Base-by-base conservation (phyloP, 2,329 filamentous ascomycete genomes). In the Botryotinia globosa region DNA sequence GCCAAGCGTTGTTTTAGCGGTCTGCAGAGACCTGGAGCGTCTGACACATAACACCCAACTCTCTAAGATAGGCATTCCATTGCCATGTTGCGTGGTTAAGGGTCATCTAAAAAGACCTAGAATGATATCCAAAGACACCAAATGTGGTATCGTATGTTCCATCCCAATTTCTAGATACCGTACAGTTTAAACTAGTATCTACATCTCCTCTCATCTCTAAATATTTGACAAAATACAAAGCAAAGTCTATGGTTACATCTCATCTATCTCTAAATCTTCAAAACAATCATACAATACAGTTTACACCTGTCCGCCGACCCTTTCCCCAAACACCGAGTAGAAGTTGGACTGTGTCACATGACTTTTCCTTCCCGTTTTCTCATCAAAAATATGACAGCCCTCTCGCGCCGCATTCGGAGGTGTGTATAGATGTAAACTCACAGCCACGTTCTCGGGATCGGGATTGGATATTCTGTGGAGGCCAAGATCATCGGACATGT, bases 401-500 rank as follows among this genome's bases (percentile, higher is more conserved):
- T 89, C 88, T 73, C 88, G 91, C 54, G 93, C 93, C 54, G 95
- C 94, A 79, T 97, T 97, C 4, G 94, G 94, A 51, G 94, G 94
- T 22, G 93, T 95, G 80, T 96, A 96, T 74, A 97, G 83, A 83
- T 98, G 94, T 75, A 98, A 84, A 72, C 94, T 97, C 66, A 97
- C 90, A 76, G 94, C 94, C 80, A 91, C 90, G 80, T 93, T 88
- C 78, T 87, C 86, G 65, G 85, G 82, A 77, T 92, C 89, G 39
- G 88, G 88, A 81, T 97, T 97, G 76, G 88, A 89, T 74, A 97
- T 91, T 71, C 90, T 89, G 83, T 98, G 94, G 59, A 98, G 85
- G 32, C 94, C 94, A 42, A 97, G 89, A 83, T 94, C 89, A 81
- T 97, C 94, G 56, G 93, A 92, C 91, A 98, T 97, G 82, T 97